A percentile compares a stretch with the other conserved stretches of the same genome.
Conservation (phyloP, 495 filamentous ascomycete species). For the Platismatia glauca region DNA sequence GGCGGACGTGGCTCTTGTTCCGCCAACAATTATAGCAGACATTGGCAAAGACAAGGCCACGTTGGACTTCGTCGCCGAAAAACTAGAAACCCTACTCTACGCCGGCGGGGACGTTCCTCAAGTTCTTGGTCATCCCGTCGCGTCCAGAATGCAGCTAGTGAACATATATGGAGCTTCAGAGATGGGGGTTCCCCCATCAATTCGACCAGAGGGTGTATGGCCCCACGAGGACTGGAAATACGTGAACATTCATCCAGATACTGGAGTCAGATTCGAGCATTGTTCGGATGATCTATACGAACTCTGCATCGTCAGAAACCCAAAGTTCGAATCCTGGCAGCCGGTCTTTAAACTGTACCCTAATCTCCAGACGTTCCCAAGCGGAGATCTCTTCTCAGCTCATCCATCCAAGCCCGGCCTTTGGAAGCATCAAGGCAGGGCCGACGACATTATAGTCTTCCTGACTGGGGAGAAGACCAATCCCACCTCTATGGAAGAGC, state of each 20-base stretch:
- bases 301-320: constrained; percentile 38
- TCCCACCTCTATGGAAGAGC: constrained; percentile 33
- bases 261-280: constrained; percentile 29
- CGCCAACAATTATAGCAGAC: constrained; percentile 31
- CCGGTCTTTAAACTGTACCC: constrained; percentile 47
- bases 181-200: constrained; percentile 25
- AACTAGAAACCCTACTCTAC: constrained; percentile 28
- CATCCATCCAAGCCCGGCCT: constrained; percentile 25
- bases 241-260: constrained; percentile 5
- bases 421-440: constrained; percentile 29
- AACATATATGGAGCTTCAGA: constrained; percentile 32
- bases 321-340: constrained; percentile 34
- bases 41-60: constrained; percentile 26
- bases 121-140: constrained; percentile 28
- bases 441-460: constrained; percentile 37
- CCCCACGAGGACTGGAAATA: not conserved
- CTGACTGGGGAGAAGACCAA: constrained; percentile 37
- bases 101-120: constrained; percentile 29
- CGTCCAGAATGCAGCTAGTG: constrained; percentile 25
- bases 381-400: constrained; percentile 45
- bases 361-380: constrained; percentile 42
- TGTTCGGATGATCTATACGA: constrained; percentile 37
- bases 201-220: not conserved
- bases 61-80: constrained; percentile 25
- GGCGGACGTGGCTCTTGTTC: constrained; percentile 24